These are phyloP conservation scores for Oxytropis ochrocephala DNA, from an alignment of 306 rosid species.

Conservation along the genomic window DNA sequence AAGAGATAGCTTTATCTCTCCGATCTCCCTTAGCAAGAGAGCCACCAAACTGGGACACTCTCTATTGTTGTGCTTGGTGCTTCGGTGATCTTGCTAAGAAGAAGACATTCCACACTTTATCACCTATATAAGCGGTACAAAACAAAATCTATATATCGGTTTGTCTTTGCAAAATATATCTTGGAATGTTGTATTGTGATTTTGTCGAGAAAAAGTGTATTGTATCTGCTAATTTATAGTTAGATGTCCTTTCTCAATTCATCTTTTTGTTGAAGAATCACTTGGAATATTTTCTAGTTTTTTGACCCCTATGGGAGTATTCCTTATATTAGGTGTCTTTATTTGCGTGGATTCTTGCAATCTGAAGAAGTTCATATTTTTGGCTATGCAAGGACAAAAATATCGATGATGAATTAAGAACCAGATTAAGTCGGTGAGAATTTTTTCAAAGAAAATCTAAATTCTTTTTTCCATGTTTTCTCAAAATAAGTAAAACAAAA, in stretches of 20 bases:
- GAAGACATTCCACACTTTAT: conserved; percentile 95
- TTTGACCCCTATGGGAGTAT: not conserved
- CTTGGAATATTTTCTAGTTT: not conserved
- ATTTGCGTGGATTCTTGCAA: conserved; percentile 63
- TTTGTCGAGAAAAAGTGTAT: no score
- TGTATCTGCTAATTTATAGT: no score
- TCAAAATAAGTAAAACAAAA: not conserved
- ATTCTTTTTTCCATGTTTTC: not conserved
- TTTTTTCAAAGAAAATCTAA: not conserved
- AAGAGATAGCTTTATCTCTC: conserved; percentile 28
- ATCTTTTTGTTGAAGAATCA: not conserved
- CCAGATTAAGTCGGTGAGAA: conserved; percentile 65
- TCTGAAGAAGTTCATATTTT: conserved; percentile 75
- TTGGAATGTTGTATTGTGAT: not conserved
- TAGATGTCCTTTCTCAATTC: not conserved
- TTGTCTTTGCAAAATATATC: not conserved
- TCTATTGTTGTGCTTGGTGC: conserved; percentile 92
- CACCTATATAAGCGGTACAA: conserved; percentile 68
- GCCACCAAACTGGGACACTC: conserved; percentile 55
- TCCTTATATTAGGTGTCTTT: conserved; percentile 10
- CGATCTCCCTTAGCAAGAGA: conserved; percentile 44
- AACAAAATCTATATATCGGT: not conserved
- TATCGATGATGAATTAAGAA: conserved; percentile 77
- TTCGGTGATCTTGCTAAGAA: conserved; percentile 99
- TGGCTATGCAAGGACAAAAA: conserved; percentile 94